Evolutionary conservation across 306 rosid genomes (phyloP).

Genomic region (Cucurbita pepo): DNA sequence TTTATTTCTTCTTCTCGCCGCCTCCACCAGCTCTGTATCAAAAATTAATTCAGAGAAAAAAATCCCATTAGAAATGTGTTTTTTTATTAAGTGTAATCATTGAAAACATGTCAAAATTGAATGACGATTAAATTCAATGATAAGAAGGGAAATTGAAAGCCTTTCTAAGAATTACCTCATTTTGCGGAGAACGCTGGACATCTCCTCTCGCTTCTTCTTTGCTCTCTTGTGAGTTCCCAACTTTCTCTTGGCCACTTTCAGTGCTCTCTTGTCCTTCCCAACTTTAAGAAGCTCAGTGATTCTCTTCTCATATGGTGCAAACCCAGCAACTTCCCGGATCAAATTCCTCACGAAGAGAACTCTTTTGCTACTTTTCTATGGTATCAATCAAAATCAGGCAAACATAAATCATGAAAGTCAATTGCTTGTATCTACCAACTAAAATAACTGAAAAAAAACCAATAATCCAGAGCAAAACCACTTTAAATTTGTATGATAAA

Average conservation of each 20-base stretch:
- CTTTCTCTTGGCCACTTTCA: conserved; percentile 77
- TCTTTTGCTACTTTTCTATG: conserved; percentile 69
- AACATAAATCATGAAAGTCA: neutral
- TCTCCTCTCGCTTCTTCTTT: conserved; percentile 87
- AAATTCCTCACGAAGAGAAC: conserved; percentile 67
- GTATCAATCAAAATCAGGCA: neutral
- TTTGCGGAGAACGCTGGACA: conserved; percentile 73
- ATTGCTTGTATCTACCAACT: neutral
- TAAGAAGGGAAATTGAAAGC: neutral
- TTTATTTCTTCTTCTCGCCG: conserved; percentile 64
- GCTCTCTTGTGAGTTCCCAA: conserved; percentile 87
- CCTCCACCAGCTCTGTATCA: conserved; percentile 74
- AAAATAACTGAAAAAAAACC: neutral
- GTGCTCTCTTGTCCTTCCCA: conserved; percentile 83
- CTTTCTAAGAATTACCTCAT: conserved; percentile 41
- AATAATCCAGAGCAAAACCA: neutral
- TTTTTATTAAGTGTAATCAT: neutral
- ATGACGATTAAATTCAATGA: no score
- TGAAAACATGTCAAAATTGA: neutral
- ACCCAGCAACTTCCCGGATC: conserved; percentile 77
- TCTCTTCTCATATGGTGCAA: conserved; percentile 84
- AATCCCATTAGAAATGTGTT: neutral
- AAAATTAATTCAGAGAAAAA: neutral
- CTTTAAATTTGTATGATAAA: neutral
- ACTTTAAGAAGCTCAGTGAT: conserved; percentile 94